These are phyloP conservation scores for Ustilaginoidea virens DNA, from an alignment of 2,329 filamentous ascomycete species.

Conservation along the genomic window DNA sequence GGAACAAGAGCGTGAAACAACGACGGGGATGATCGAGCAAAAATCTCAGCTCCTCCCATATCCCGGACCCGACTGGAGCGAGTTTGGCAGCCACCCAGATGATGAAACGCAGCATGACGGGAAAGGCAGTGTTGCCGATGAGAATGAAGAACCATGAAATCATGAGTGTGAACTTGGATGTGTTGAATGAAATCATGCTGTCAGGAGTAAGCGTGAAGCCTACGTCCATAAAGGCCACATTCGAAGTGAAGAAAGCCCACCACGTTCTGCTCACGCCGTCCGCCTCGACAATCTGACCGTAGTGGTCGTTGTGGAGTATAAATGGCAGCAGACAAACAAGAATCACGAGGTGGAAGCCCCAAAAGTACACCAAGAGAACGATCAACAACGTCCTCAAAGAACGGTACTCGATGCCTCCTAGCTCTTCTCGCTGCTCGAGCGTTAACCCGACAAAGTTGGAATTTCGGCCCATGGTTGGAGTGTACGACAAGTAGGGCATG, in stretches of 20 bases:
- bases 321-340: conserved; percentile 63
- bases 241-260: conserved; percentile 88
- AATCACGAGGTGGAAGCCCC: conserved; percentile 67
- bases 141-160: conserved; percentile 76
- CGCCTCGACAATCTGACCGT: conserved; percentile 46
- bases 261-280: conserved; percentile 54
- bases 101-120: conserved; percentile 81
- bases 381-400: conserved; percentile 73
- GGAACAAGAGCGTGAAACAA: conserved; percentile 91
- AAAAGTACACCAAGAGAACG: conserved; percentile 66
- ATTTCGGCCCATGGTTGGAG: conserved; percentile 83
- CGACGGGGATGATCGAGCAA: conserved; percentile 86
- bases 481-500: conserved; percentile 87
- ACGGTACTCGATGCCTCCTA: conserved; percentile 93
- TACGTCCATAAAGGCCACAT: conserved; percentile 86
- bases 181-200: conserved; percentile 83
- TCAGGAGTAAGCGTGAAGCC: conserved; percentile 85
- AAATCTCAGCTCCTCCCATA: conserved; percentile 86
- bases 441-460: conserved; percentile 81
- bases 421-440: conserved; percentile 82
- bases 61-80: conserved; percentile 45
- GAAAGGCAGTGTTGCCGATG: conserved; percentile 90
- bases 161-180: conserved; percentile 59
- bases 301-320: conserved; percentile 51
- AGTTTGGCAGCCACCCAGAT: conserved; percentile 69